These are phyloP conservation scores for Penicillium fuscoglaucum DNA, from an alignment of 2,329 filamentous ascomycete species.

Conservation along the genomic window DNA sequence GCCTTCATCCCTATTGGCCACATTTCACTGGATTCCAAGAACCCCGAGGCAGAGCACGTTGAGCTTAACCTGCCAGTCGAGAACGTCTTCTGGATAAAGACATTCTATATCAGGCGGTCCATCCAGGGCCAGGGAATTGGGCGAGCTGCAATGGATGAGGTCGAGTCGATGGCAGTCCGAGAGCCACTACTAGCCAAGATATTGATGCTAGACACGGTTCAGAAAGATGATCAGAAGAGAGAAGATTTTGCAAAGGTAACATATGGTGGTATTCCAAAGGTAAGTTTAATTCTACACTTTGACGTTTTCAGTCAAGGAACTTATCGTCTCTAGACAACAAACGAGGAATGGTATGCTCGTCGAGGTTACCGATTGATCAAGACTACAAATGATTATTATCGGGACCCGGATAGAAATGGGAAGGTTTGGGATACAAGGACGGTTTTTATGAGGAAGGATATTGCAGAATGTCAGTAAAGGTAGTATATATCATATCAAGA, in stretches of 20 bases:
- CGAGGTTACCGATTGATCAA: conserved; percentile 21
- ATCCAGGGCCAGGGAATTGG: conserved; percentile 22
- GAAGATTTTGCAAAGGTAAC: conserved; percentile 19
- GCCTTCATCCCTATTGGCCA: conserved; percentile 22
- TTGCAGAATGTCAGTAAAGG: background rate
- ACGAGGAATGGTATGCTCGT: conserved; percentile 25
- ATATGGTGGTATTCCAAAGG: conserved; percentile 18
- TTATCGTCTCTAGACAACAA: conserved; percentile 14
- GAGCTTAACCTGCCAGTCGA: conserved; percentile 12
- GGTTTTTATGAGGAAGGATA: conserved; percentile 26
- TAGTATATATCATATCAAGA: background rate
- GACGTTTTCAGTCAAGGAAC: background rate
- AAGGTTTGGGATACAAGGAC: conserved; percentile 20
- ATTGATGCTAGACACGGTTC: conserved; percentile 23
- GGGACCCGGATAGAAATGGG: conserved; percentile 11
- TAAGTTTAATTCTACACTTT: background rate
- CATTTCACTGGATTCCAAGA: conserved; percentile 22
- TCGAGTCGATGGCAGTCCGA: conserved; percentile 20
- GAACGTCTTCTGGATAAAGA: conserved; percentile 24
- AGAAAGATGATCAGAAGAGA: conserved; percentile 17
- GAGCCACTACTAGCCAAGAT: conserved; percentile 19
- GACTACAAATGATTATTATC: conserved; percentile 21
- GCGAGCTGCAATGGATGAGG: conserved; percentile 24
- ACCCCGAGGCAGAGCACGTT: conserved; percentile 12
- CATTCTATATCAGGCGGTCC: conserved; percentile 16